Conservation (phyloP, 805 yeast genomes). For the Nakazawaea siamensis region DNA sequence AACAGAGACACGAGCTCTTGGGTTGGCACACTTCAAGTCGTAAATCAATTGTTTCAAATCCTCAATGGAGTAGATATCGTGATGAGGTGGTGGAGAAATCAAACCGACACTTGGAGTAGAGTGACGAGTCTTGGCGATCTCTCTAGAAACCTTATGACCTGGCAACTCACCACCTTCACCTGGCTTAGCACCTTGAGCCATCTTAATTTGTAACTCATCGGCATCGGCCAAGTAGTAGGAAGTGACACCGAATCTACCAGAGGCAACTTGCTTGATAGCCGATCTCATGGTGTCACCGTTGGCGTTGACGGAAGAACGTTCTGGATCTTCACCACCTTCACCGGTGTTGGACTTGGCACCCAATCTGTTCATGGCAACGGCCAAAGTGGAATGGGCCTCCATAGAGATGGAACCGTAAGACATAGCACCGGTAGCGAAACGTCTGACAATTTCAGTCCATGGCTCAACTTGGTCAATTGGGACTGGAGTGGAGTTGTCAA, state of each 20-base stretch:
- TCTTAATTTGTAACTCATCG: constrained; percentile 94
- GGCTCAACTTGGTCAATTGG: constrained; percentile 99
- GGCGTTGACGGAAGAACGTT: constrained; percentile 67
- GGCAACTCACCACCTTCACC: constrained; percentile 99
- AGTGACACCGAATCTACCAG: constrained; percentile 97
- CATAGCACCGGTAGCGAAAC: constrained; percentile 99
- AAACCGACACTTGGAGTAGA: constrained; percentile 96
- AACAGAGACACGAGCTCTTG: constrained; percentile 94
- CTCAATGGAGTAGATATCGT: constrained; percentile 96
- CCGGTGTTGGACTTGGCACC: constrained; percentile 99
- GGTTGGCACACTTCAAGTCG: constrained; percentile 94
- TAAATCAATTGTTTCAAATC: constrained; percentile 94
- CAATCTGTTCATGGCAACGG: constrained; percentile 96
- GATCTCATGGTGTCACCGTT: constrained; percentile 98
- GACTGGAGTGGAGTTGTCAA: constrained; percentile 57
- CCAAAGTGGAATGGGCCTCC: constrained; percentile 97
- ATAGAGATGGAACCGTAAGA: constrained; percentile 97
- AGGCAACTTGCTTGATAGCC: constrained; percentile 96
- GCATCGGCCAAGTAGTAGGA: constrained; percentile 92
- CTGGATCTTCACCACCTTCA: constrained; percentile 99
- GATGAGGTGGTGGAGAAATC: constrained; percentile 98
- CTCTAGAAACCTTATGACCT: constrained; percentile 81
- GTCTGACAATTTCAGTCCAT: constrained; percentile 96
- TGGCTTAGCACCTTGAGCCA: constrained; percentile 99
- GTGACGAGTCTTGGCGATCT: constrained; percentile 91